phyloP scores from a whole-genome alignment of 1,284 basidiomycete genomes.

The Microbotryum violaceum region DNA sequence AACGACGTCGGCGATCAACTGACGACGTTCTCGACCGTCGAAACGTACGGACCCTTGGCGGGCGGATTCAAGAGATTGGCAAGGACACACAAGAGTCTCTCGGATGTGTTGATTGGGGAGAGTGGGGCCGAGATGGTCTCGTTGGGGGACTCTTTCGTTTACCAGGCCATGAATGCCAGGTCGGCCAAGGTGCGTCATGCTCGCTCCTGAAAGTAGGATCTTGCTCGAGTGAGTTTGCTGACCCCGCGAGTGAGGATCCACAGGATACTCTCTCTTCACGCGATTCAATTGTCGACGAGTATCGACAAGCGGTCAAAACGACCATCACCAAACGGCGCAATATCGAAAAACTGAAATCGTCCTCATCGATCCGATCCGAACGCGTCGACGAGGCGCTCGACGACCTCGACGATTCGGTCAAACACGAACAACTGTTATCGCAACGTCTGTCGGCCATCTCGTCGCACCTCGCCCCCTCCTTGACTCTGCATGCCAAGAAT shows the following conservation, averaged over 20 bases:
- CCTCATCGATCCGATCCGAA: constrained; percentile 69
- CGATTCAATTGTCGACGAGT: constrained; percentile 80
- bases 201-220: too few relatives aligned
- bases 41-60: constrained; percentile 57
- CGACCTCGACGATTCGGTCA: constrained; percentile 88
- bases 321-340: constrained; percentile 83
- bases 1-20: constrained; percentile 55
- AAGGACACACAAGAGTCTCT: constrained; percentile 23
- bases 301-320: constrained; percentile 78
- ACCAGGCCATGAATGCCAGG: constrained; percentile 87
- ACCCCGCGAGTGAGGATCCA: not conserved
- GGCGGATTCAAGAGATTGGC: constrained; percentile 29
- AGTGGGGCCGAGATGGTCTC: constrained; percentile 53
- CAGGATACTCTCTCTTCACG: constrained; percentile 76
- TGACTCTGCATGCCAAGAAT: constrained; percentile 69
- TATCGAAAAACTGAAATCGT: constrained; percentile 71
- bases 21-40: constrained; percentile 76
- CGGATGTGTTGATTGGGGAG: constrained; percentile 15
- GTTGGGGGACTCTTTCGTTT: constrained; percentile 80
- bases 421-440: constrained; percentile 72
- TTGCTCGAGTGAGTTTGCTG: too few relatives aligned
- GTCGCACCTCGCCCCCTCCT: constrained; percentile 73
- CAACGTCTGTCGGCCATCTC: constrained; percentile 80
- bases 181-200: constrained; percentile 59
- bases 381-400: constrained; percentile 86